A percentile compares a stretch with the other conserved stretches of the same genome.
phyloP scores from a whole-genome alignment of 306 rosid species.

The Dryas octopetala region DNA sequence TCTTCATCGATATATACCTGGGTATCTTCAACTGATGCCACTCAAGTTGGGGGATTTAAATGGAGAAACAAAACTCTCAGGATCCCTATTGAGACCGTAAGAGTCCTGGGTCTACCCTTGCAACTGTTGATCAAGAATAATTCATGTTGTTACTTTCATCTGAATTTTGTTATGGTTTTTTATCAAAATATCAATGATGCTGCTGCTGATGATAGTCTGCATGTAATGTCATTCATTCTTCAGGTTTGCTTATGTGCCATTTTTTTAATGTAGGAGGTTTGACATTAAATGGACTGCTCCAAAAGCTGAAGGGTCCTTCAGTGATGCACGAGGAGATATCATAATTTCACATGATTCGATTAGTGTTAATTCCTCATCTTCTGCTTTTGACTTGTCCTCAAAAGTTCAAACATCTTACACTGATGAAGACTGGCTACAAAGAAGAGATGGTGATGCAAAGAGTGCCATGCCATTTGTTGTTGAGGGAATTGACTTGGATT shows the following conservation, averaged over 20 bases:
- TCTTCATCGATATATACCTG: slow-evolving; percentile 70
- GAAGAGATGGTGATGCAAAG: slow-evolving; percentile 40
- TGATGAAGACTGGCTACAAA: slow-evolving; percentile 40
- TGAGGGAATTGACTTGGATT: slow-evolving; percentile 79
- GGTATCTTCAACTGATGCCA: slow-evolving; percentile 58
- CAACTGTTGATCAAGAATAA: slow-evolving; percentile 15
- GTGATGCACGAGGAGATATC: slow-evolving; percentile 91
- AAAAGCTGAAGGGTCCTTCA: slow-evolving; percentile 78
- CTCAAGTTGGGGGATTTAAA: slow-evolving; percentile 67
- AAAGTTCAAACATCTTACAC: slow-evolving; percentile 67
- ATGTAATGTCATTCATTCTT: slow-evolving; percentile 30
- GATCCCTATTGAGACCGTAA: slow-evolving; percentile 86
- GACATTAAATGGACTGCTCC: slow-evolving; percentile 91
- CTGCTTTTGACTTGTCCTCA: slow-evolving; percentile 71
- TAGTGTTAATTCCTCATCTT: slow-evolving; percentile 67
- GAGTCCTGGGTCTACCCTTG: slow-evolving; percentile 28
- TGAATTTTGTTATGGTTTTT: slow-evolving; percentile 10
- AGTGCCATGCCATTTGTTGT: slow-evolving; percentile 51
- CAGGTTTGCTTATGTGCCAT: slow-evolving; percentile 22
- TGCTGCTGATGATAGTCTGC: background rate
- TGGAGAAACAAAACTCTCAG: slow-evolving; percentile 84
- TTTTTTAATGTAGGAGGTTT: slow-evolving; percentile 56
- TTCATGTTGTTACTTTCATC: slow-evolving; percentile 16
- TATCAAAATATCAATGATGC: background rate
- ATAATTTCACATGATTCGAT: slow-evolving; percentile 68